Base-by-base conservation (phyloP, 345 rosid species). In the Gossypium rotundifolium region DNA sequence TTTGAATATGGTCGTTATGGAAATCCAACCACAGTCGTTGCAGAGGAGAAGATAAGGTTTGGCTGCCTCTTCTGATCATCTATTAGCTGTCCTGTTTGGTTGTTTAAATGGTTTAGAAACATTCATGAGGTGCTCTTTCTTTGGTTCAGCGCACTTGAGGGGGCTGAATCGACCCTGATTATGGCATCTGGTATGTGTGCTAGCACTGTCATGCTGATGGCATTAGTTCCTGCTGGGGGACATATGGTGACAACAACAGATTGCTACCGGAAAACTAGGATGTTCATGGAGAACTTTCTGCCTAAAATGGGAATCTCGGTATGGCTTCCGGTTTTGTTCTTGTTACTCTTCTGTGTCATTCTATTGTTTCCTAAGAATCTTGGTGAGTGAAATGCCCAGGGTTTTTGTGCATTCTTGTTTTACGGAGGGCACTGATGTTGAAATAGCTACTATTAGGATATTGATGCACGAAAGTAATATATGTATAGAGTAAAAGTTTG, bases 171-270 rank as follows among this genome's bases (percentile, higher is more conserved):
- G 40, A 95, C 99, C 5, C 75, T 95, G 84, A 83, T 95, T 76
- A 77, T 90, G 94, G 98, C 99, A 18, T 95, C 98, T 77, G 99
- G 99, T 74, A 95, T 95, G 99, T 93, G 94, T 82, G 99, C 98
- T 59, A 95, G 96, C 81, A 89, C 90, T n/a, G 92, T 93, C 74
- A 42, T 93, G 98, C 74, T 95, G 66, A 70, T 91, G 92, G 98
- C 99, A 51, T 86, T 95, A 87, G 98, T 95, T 83, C 99, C 98
- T 54, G 94, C 93, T 76, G 98, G 97, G 83, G 98, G 99, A 40
- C 98, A 95, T 76, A 73, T 95, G 72, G 92, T 95, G 52, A 93
- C 99, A 17, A 93, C 99, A 57, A 95, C 96, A 0, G 98, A 95
- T 79, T 95, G 99, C 72, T 95, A 95, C 77, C 80, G 97, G 84